Conservation (phyloP, 2,329 filamentous ascomycete genomes). For the Ceratocystiopsis minuta region DNA sequence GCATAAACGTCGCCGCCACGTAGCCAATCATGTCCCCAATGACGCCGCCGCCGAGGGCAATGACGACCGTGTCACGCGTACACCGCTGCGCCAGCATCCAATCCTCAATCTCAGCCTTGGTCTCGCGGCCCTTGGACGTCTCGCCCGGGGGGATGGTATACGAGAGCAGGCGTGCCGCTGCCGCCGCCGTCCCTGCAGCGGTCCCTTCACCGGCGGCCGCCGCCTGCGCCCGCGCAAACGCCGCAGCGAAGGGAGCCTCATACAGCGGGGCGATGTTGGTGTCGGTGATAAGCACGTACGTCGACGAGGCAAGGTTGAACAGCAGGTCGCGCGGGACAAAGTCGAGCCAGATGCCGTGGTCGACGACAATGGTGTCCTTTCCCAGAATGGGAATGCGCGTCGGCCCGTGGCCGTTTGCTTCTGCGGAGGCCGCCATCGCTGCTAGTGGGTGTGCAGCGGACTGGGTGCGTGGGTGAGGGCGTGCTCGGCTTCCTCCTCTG, state of each 20-base stretch:
- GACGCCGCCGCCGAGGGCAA: conserved; percentile 87
- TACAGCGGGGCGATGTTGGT: conserved; percentile 76
- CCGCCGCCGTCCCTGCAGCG: conserved; percentile 9
- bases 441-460: background rate
- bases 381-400: conserved; percentile 65
- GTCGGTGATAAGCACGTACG: conserved; percentile 92
- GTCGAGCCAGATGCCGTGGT: conserved; percentile 74
- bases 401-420: conserved; percentile 17
- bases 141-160: conserved; percentile 84
- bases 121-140: conserved; percentile 80
- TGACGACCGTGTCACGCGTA: conserved; percentile 83
- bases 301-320: conserved; percentile 60
- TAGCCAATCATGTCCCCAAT: conserved; percentile 98
- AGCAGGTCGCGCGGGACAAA: conserved; percentile 72
- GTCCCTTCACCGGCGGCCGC: conserved; percentile 12
- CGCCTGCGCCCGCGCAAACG: conserved; percentile 35
- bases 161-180: conserved; percentile 52
- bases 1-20: conserved; percentile 96
- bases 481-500: background rate
- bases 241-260: conserved; percentile 53
- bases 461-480: background rate
- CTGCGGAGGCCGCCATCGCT: conserved; percentile 4
- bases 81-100: conserved; percentile 92
- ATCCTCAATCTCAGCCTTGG: conserved; percentile 90
- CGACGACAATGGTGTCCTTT: conserved; percentile 77